A percentile compares a stretch with the other conserved stretches of the same genome.
phyloP scores from a whole-genome alignment of 768 basidiomycete genomes.

The Steccherinum ochraceum region DNA sequence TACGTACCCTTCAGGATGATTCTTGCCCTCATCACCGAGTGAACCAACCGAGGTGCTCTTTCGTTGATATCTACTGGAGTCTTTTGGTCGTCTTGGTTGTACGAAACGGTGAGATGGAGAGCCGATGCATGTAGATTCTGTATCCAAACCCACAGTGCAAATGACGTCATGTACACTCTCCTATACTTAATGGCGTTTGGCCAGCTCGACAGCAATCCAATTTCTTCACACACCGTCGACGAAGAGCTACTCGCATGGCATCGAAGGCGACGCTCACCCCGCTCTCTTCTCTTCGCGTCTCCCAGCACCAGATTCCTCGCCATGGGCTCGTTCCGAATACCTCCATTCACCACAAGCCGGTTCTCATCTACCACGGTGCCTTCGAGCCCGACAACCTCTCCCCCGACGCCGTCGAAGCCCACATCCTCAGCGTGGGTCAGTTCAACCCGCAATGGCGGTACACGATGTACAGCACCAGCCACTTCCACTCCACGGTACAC shows the following conservation, averaged over 20 bases:
- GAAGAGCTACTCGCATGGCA: too few relatives aligned
- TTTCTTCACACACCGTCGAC: too few relatives aligned
- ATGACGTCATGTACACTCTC: neutral
- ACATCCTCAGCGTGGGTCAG: constrained; percentile 27
- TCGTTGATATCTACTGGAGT: neutral
- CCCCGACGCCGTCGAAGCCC: constrained; percentile 25
- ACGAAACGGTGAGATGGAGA: neutral
- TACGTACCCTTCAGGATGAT: constrained; percentile 35
- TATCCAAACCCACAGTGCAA: too few relatives aligned
- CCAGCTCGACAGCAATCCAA: too few relatives aligned
- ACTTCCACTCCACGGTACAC: constrained; percentile 39
- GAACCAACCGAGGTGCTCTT: constrained; percentile 10
- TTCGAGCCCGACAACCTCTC: constrained; percentile 18
- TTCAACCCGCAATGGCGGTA: constrained; percentile 36
- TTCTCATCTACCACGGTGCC: constrained; percentile 31
- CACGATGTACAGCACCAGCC: constrained; percentile 33
- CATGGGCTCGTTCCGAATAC: constrained; percentile 31
- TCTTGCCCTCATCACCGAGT: constrained; percentile 41
- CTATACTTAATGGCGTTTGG: too few relatives aligned
- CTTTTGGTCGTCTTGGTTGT: neutral
- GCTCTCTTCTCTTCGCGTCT: constrained; percentile 20
- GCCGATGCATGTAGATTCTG: neutral
- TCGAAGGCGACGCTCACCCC: constrained; percentile 10
- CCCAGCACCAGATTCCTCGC: constrained; percentile 27
- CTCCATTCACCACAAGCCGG: constrained; percentile 26